Evolutionary conservation across 805 yeast species (phyloP), one percentile per base, ranked within the genome.

Genomic region (Tetrapisispora phaffii): DNA sequence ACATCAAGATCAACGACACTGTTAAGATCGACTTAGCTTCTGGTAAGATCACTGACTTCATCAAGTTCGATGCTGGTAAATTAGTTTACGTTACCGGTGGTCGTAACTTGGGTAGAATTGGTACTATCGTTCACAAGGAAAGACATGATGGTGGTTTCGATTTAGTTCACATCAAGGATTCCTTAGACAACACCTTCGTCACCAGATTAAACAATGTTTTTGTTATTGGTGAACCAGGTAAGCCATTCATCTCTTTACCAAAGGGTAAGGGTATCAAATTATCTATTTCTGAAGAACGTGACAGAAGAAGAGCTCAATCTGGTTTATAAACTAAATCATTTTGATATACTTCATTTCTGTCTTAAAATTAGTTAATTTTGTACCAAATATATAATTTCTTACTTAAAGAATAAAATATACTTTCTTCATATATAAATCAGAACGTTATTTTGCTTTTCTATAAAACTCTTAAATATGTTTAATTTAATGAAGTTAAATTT

Each of bases 251-350:
- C 69, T 85, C 95, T 52, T 78, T 88, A 73, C 96, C 97, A 77
- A 88, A 87, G 90, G 97, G 96, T 77, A 88, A 88, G 82, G 97
- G 97, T 84, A 84, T 88, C 74, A 88, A 88, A 80, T 81, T 88
- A 70, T 71, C 90, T 66, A 88, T 88, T 70, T 77, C 96, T 68
- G 96, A 88, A 78, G 96, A 88, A 82, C 87, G 96, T 77, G 96
- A 88, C 85, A 81, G 89, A 80, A 89, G 95, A 76, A 85, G 96
- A 76, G 88, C 90, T 68, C 84, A 78, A 70, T 72, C 70, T 61
- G 78, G 77, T 70, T 71, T 74, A 66, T 71, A 71, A 72, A 47
- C 53, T 43, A 42, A 44, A 26, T 15, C 28, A 34, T 23, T 37
- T 40, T 34, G 45, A 31, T 39, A 21, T 34, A 31, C 45, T 28